These are phyloP conservation scores for Polygonum maritimum DNA, from an alignment of 148 eudicot genomes.

Conservation along the genomic window DNA sequence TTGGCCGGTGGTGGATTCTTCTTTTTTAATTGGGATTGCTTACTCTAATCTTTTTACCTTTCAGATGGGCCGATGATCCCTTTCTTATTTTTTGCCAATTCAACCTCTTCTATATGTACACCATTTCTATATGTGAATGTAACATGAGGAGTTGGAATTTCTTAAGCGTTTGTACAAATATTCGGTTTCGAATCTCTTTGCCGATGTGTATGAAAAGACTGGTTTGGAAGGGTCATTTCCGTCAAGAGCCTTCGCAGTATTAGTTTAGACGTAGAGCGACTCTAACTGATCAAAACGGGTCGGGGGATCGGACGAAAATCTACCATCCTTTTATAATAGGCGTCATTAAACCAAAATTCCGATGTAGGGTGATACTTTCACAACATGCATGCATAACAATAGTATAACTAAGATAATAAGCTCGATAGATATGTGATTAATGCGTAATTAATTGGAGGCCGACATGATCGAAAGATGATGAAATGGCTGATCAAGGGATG, in stretches of 20 bases:
- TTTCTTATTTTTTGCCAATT: neutral
- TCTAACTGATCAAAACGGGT: no score
- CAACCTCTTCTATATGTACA: neutral
- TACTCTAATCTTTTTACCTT: neutral
- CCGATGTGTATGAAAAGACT: no score
- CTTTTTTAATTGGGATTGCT: neutral
- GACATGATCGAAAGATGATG: neutral
- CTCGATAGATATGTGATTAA: neutral
- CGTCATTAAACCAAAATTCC: no score
- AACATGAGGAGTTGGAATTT: no score
- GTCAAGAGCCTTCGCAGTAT: no score
- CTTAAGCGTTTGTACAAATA: no score
- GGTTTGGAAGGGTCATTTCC: no score
- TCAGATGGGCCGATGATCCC: neutral
- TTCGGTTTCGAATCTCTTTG: no score
- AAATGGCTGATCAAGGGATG: conserved; percentile 7
- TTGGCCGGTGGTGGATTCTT: neutral
- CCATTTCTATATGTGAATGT: neutral
- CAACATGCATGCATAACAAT: neutral
- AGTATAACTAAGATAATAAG: neutral
- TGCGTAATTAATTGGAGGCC: neutral
- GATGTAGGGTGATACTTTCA: no score
- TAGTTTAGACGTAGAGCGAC: no score
- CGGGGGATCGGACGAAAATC: no score
- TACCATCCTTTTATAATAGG: no score